Base-by-base conservation (phyloP, 2,329 filamentous ascomycete species). In the Atkinsonella texensis region DNA sequence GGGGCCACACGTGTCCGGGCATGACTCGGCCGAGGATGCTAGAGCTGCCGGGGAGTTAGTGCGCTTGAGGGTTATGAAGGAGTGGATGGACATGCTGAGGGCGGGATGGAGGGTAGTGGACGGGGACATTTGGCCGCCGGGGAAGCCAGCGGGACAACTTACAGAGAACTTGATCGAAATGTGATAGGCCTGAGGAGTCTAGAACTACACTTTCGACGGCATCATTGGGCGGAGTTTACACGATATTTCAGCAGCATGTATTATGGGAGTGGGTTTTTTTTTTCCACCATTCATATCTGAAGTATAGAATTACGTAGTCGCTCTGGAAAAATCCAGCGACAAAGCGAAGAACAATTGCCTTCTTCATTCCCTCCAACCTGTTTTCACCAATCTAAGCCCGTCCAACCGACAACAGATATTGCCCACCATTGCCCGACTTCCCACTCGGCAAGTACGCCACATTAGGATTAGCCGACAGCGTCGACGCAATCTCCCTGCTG, bases 1-100 rank as follows among this genome's bases (percentile, higher is more conserved):
- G 56, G 68, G 66, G 0, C 68, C 66, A 3, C 66, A 70, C 44
- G 65, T 72, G 18, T 59, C 71, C 18, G 93, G 93, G 0, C 93
- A 98, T 66, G 93, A 98, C 69, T 95, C 88, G 28, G 85, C 84
- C 28, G 93, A 98, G 65, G 93, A 98, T 63, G 89, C 93, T 0
- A 78, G 84, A 46, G 87, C 90, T 0, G 91, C 94, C 0, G 93
- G 91, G 0, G 89, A 97, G 54, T 67, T 98, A 49, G 87, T 95
- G 0, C 74, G 85, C 46, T 74, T 81, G 48, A 87, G 83, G 65
- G 75, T 94, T 6, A 76, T 73, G 49, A 75, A 84, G 51, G 76
- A 81, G 55, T 95, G 89, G 87, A 79, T 75, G 55, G 67, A 69
- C 33, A 72, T 93, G 74, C 76, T 80, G 65, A 67, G 69, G 41